Base-by-base conservation (phyloP, 2,329 filamentous ascomycete species). In the Pestalotiopsis sp. region DNA sequence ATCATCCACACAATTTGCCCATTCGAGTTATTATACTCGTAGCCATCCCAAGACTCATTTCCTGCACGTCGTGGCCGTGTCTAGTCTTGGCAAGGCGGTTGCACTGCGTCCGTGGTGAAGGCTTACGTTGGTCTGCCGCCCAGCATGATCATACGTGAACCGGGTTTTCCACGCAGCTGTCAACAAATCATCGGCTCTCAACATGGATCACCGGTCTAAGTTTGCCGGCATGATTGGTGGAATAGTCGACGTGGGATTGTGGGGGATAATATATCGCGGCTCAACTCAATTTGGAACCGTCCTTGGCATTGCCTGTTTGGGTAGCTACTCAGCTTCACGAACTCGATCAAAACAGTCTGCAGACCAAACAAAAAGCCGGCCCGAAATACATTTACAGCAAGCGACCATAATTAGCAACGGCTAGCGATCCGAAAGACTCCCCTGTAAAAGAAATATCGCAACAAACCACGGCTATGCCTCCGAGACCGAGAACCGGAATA, bases 261-360 rank as follows among this genome's bases (percentile, higher is more conserved):
- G 63, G 63, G 31, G 63, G 63, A 49, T 56, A 56, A 66, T 66
- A 66, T 56, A 66, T 66, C 63, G 63, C 63, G 63, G 63, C 63
- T 17, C 49, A 40, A 31, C 63, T 57, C 49, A 66, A 66, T 66
- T 38, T 66, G 63, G 63, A 66, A 40, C 63, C 63, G 41, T 49
- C 63, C 41, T 38, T 56, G 41, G 41, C 25, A 66, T n/a, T 25
- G n/a, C 49, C 40, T 31, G 31, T 58, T 36, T 36, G 23, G 49
- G 20, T 9, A 49, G 14, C 17, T 23, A 45, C 20, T n/a, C 36
- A 36, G 13, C 7, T 40, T 23, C 40, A 36, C 31, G 45, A 36
- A 36, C 31, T 6, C 7, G 7, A 9, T 36, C 31, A 36, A 9
- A 36, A 36, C 31, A 36, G 7, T 9, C 31, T 36, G 31, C 7